A percentile compares a stretch with the other conserved stretches of the same genome.
Conservation (phyloP, 2,329 filamentous ascomycete species). For the Pseudopyrenochaeta lycopersici region DNA sequence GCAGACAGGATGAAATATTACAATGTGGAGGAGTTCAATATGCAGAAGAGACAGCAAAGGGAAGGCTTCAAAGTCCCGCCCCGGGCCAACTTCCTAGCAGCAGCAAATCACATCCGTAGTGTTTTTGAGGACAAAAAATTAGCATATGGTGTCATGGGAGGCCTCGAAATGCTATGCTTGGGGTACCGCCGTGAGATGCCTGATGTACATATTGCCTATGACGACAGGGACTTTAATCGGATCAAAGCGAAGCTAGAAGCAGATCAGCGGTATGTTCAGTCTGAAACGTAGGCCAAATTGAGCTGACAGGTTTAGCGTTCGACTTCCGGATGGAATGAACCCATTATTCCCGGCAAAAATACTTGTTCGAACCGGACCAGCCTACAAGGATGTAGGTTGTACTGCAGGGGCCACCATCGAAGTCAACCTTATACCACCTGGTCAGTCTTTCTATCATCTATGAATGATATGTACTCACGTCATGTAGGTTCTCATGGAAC, state of each 20-base stretch:
- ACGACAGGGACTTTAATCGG: constrained; percentile 39
- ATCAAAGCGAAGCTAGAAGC: constrained; percentile 38
- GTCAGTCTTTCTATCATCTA: constrained; percentile 15
- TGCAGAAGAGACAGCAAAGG: constrained; percentile 29
- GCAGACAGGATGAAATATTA: constrained; percentile 30
- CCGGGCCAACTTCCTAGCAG: constrained; percentile 37
- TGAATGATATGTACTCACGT: constrained; percentile 9
- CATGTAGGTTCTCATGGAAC: constrained; percentile 36
- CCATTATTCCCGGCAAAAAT: constrained; percentile 40
- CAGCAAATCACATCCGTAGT: constrained; percentile 35
- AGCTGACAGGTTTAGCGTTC: constrained; percentile 34
- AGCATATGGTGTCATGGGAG: constrained; percentile 41
- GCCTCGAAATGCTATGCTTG: constrained; percentile 42
- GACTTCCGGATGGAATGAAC: constrained; percentile 40
- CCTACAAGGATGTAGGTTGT: constrained; percentile 37
- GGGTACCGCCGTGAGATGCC: constrained; percentile 41
- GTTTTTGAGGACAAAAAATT: constrained; percentile 45
- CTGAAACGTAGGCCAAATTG: no score
- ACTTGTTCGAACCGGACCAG: constrained; percentile 43
- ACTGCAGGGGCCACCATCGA: constrained; percentile 37
- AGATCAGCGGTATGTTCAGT: constrained; percentile 34
- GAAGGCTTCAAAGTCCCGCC: constrained; percentile 27
- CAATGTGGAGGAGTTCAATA: constrained; percentile 33
- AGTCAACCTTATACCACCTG: constrained; percentile 41
- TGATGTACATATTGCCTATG: constrained; percentile 46